Base-by-base conservation (phyloP, 1,284 basidiomycete species). In the Ceratobasidium sp. region DNA sequence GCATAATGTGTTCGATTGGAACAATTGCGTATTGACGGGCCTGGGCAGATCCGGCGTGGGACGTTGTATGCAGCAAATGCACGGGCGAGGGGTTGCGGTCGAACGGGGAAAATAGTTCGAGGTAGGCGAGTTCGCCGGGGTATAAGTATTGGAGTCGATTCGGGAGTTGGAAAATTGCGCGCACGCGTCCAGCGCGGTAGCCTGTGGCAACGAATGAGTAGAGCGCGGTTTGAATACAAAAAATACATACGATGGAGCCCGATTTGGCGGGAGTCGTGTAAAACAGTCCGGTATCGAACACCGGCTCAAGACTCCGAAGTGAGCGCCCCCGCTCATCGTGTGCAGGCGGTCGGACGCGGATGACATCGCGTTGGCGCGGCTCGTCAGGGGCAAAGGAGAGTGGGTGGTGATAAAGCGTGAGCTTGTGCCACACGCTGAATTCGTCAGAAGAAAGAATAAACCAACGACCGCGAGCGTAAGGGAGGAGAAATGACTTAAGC, bases 361-460 rank as follows among this genome's bases (percentile, higher is more conserved):
- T 64, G 8, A 64, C 62, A 44, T 64, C 62, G 35, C 33, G 14
- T 5, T 64, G 33, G 5, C 4, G 20, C 4, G 62, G 35, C 20
- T 64, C 62, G 62, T 44, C 16, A n/a, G 62, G 62, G 6, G 62
- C 38, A 38, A 64, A 64, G 20, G 62, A 27, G 10, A 38, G 38
- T 16, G 35, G 62, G n/a, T 44, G 35, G 41, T 64, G 62, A 27
- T 44, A 64, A 16, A 64, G 33, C 4, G 35, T n/a, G 6, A 64
- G 35, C 8, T 44, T 64, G 23, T 64, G 62, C 62, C 62, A 64
- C 5, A 44, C 16, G 62, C 44, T 16, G 18, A 64, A 44, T 3
- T 59, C 27, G 27, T 27, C 16, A 14, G 33, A 59, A 27, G 52
- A 59, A 4, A 27, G 23, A 59, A 35, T 16, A 16, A 35, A 23